Evolutionary conservation across 805 yeast species (phyloP), one percentile per base, ranked within the genome.

Genomic region (Monosporozyma aquatica): DNA sequence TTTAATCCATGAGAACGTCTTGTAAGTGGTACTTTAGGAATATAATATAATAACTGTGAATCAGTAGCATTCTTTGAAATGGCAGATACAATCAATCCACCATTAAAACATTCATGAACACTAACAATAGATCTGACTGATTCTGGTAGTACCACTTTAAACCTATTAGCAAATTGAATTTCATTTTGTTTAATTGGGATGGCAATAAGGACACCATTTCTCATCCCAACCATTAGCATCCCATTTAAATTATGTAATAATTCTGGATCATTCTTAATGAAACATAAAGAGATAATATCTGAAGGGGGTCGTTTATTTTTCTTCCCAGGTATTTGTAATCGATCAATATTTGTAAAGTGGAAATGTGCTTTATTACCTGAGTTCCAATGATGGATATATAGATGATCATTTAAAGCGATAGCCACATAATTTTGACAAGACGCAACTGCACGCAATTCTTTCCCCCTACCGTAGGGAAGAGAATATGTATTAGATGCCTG

Each of bases 41-140:
- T 32, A 32, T 32, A 32, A 3, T 15, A 32, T 18, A 32, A 11
- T 32, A 32, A 32, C 11, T 32, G 35, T 10, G 9, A 15, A 32
- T 32, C 23, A 32, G 7, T 14, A 18, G 35, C 13, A 5, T 32
- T 32, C 2, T 18, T 18, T 18, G 35, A 25, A 18, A 46, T 39
- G 7, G 46, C 53, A 18, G 53, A 50, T 3, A 43, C 42, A 17
- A 48, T 29, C 10, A 47, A 7, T 17, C 45, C 52, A 21, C 41
- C 34, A 9, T 33, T 21, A n/a, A 14, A 38, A 5, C 40, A 22
- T 13, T 44, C 27, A 20, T 43, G 42, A 15, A 51, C 27, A n/a
- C 47, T 43, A 11, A 51, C 36, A 14, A 53, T 27, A 18, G 41
- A 38, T 28, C 18, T 38, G 3, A 32, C 35, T 4, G 22, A 17